Conservation (phyloP, 495 filamentous ascomycete species). For the Hypoxylon rickii region DNA sequence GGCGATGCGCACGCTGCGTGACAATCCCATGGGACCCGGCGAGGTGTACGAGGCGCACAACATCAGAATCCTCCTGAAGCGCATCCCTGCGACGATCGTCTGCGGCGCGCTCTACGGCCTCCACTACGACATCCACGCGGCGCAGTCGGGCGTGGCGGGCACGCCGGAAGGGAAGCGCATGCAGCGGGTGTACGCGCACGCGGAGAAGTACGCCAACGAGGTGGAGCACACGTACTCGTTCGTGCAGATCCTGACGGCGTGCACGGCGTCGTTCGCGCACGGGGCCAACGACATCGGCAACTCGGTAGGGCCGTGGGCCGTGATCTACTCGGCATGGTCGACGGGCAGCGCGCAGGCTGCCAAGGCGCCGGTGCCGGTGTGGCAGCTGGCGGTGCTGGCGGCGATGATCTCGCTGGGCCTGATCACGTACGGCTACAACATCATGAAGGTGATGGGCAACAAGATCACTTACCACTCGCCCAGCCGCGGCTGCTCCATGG, state of each 20-base stretch:
- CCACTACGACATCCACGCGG: constrained; percentile 74
- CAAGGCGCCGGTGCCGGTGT: constrained; percentile 60
- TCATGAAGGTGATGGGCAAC: constrained; percentile 73
- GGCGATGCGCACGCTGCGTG: constrained; percentile 71
- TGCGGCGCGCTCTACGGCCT: constrained; percentile 65
- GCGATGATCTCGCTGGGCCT: constrained; percentile 61
- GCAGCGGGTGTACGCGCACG: constrained; percentile 60
- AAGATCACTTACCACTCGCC: constrained; percentile 70
- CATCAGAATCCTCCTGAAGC: constrained; percentile 60
- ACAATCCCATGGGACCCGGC: constrained; percentile 69
- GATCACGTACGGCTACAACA: constrained; percentile 69
- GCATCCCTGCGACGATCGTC: constrained; percentile 63
- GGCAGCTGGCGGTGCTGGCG: constrained; percentile 62
- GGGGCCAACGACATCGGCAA: constrained; percentile 72
- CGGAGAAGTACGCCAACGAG: constrained; percentile 65
- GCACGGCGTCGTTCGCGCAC: constrained; percentile 68
- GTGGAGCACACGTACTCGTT: constrained; percentile 69
- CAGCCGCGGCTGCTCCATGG: constrained; percentile 65
- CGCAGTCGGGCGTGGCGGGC: constrained; percentile 65
- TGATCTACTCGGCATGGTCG: constrained; percentile 63
- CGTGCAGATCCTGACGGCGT: constrained; percentile 65
- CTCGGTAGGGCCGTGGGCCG: constrained; percentile 67
- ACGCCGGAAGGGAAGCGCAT: constrained; percentile 71
- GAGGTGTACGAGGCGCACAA: constrained; percentile 70
- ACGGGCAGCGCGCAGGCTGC: constrained; percentile 51